Evolutionary conservation across 352 stramenopile species (phyloP), one percentile per base, ranked within the genome.

Genomic region (Phytophthora chlamydospora): DNA sequence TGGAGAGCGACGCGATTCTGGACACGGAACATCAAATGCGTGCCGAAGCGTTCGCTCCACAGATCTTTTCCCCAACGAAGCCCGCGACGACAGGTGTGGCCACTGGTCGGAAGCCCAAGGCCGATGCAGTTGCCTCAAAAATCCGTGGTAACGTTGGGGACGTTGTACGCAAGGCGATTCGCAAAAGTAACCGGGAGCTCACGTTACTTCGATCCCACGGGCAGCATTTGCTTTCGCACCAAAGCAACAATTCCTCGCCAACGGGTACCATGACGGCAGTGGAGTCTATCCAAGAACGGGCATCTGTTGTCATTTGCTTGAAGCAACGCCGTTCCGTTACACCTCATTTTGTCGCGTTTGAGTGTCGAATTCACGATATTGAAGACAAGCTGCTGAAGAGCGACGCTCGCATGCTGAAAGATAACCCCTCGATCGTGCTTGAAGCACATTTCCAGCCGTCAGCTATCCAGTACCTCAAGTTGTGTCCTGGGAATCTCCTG

Each of bases 21-120:
- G 83, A 91, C 44, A 89, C 80, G 16, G 78, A 78, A 39, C 62
- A 75, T 42, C 72, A 91, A 21, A 79, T 90, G 75, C 75, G 68
- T 62, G 52, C 71, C 0, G 83, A 91, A 48, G 58, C 59, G 13
- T 89, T 90, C 47, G 62, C 72, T 16, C 71, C 74, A 5, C 66
- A 80, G 31, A 76, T 85, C 33, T 87, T 87, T 50, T 91, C 80
- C 10, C 80, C 83, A 5, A 65, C 73, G 2, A 89, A 85, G 34
- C 38, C 69, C 35, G 21, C 32, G 12, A 13, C 62, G 43, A 3
- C 40, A 49, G 38, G 21, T 21, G 40, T 29, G 35, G 27, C 27
- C 8, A 21, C 29, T 2, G 41, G 41, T 43, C 65, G 59, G 17
- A 72, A 66, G 46, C 4, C 55, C 34, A 62, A 66, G 24, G n/a